These are phyloP conservation scores for Lactarius sp. DNA, from an alignment of 768 basidiomycete species.

Conservation along the genomic window DNA sequence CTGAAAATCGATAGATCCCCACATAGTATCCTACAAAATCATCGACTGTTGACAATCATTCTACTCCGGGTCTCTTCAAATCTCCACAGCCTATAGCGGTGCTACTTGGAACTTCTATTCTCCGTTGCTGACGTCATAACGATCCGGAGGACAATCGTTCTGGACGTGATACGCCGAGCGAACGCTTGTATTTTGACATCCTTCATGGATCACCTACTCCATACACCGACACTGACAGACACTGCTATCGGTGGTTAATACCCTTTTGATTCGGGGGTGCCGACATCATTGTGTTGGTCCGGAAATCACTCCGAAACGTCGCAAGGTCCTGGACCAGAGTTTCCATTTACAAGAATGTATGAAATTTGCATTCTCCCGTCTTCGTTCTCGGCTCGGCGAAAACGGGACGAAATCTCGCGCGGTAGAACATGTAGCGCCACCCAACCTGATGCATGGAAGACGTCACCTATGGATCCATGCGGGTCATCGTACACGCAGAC, in stretches of 20 bases:
- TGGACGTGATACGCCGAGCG: background rate
- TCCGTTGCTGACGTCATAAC: background rate
- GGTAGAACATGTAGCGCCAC: background rate
- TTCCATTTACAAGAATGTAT: background rate
- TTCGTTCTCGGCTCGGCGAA: background rate
- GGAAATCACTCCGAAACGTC: conserved; percentile 4
- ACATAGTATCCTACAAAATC: background rate
- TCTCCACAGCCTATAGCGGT: background rate
- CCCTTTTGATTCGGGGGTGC: background rate
- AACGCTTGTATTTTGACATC: background rate
- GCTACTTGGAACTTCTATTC: background rate
- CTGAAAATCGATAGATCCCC: too few species aligned
- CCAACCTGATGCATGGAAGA: conserved; percentile 13
- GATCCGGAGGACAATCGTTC: background rate
- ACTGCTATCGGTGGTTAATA: conserved; percentile 10
- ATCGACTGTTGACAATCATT: background rate
- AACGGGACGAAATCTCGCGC: background rate
- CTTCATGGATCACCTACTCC: background rate
- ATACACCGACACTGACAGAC: background rate
- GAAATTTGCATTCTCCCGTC: background rate
- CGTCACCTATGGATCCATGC: background rate
- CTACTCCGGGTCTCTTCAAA: background rate
- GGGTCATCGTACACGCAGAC: background rate
- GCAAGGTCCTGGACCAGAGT: background rate
- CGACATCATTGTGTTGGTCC: background rate